A percentile compares a stretch with the other conserved stretches of the same genome.
These are phyloP conservation scores for Zymoseptoria crescenta DNA, from an alignment of 2,329 filamentous ascomycete genomes.

Conservation along the genomic window DNA sequence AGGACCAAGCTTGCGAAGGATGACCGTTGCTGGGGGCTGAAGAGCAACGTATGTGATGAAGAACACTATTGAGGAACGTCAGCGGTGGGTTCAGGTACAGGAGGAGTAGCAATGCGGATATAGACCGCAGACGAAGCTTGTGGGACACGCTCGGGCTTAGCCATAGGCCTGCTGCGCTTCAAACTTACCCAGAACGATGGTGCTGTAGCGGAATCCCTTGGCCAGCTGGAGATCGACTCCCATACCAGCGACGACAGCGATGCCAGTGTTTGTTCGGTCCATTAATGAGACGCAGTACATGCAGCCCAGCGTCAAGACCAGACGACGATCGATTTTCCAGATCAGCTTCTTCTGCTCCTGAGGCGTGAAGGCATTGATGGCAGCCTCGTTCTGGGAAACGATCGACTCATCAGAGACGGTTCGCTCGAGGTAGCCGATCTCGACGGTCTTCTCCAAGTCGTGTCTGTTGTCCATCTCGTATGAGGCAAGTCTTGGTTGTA, in stretches of 20 bases:
- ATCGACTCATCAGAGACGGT: constrained; percentile 19
- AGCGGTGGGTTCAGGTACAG: no score
- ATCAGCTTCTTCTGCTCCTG: constrained; percentile 62
- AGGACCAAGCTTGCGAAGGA: constrained; percentile 57
- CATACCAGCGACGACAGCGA: constrained; percentile 31
- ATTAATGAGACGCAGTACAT: constrained; percentile 28
- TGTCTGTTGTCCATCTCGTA: constrained; percentile 1
- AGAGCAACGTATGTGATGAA: constrained; percentile 67
- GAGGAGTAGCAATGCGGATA: no score
- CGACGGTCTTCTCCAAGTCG: constrained; percentile 18
- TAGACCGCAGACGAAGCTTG: no score
- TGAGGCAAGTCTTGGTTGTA: background rate
- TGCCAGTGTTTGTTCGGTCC: constrained; percentile 25
- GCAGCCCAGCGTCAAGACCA: constrained; percentile 41
- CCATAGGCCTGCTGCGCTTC: no score
- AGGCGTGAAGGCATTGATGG: constrained; percentile 42
- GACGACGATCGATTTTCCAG: constrained; percentile 54
- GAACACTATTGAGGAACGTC: constrained; percentile 43
- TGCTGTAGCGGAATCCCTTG: constrained; percentile 24
- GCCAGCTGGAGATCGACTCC: constrained; percentile 26
- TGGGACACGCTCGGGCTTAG: no score
- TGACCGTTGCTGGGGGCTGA: constrained; percentile 62
- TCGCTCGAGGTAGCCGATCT: constrained; percentile 19
- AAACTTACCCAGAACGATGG: constrained; percentile 44
- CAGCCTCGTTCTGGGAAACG: constrained; percentile 19